Evolutionary conservation across 225 moss, liverwort and hornwort genomes (phyloP), one percentile per base, ranked within the genome.

Genomic region (Bryum argenteum): DNA sequence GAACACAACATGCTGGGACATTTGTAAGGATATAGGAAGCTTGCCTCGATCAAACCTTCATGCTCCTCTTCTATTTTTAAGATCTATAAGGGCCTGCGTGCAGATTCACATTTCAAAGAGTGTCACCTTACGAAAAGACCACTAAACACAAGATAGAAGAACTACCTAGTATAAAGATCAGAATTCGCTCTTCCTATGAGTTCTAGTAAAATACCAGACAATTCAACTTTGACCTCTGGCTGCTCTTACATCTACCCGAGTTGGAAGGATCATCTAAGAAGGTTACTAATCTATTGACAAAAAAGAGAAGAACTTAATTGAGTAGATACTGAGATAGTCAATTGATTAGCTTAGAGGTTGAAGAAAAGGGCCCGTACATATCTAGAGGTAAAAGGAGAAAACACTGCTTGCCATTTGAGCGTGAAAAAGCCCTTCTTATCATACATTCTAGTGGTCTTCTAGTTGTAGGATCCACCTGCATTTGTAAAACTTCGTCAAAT

Each of bases 51-150:
- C 85, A 94, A 79, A 54, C 94, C 97, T 86, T 94, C 97, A 52
- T 85, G 88, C 76, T 98, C 97, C 67, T 92, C 90, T 82, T 94
- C 92, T 74, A 98, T 92, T 75, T 91, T 90, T 54, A 98, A 81
- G 55, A 98, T 89, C 74, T 92, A 94, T 71, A 98, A 77, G 41
- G 97, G 94, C 93, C 95, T 95, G 82, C 79, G 77, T 62, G 50
- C 59, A 67, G 60, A 69, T 10, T 56, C 26, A 38, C 11, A 55
- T 44, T n/a, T 73, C 40, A 65, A 45, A 45, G 12, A 45, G 45
- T 11, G 45, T 45, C 45, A 68, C 53, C 61, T 58, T 39, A 40
- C 10, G 23, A 72, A 53, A 63, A 48, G 40, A 70, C 22, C 21
- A 45, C 47, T 21, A 8, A 33, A 65, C 17, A 28, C 6, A 60